Percentiles rank a stretch among this genome's conserved stretches.
Conservation (phyloP, 1,139 yeast genomes). For the Taphrina deformans region DNA sequence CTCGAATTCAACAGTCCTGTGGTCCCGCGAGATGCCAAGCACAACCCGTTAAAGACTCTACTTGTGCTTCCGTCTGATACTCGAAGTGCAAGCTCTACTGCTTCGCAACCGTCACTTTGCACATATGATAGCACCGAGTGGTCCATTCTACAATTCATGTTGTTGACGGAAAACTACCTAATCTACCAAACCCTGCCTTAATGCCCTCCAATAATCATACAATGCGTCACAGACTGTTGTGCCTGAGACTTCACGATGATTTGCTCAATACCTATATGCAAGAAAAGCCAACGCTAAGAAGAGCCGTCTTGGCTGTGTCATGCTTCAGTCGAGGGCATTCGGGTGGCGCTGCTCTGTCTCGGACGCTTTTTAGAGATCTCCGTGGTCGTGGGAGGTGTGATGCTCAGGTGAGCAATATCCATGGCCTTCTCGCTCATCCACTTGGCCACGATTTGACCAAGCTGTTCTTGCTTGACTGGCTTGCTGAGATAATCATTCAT, state of each 20-base stretch:
- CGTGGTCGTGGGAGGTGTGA: background rate
- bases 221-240: background rate
- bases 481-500: conserved; percentile 59
- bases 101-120: too few relatives aligned
- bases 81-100: too few relatives aligned
- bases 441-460: conserved; percentile 34
- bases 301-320: background rate
- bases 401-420: conserved; percentile 2
- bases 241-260: background rate
- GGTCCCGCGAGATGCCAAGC: too few relatives aligned
- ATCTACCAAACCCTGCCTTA: background rate
- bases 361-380: conserved; percentile 2
- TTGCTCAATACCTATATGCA: background rate
- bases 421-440: conserved; percentile 35
- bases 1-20: too few relatives aligned
- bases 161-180: too few relatives aligned
- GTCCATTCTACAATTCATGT: background rate
- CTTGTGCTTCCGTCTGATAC: too few relatives aligned
- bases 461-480: conserved; percentile 45
- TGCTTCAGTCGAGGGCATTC: background rate
- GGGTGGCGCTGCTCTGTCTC: conserved; percentile 4
- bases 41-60: too few relatives aligned
- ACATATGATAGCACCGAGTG: too few relatives aligned
- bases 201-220: background rate
- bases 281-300: background rate